A percentile compares a stretch with the other conserved stretches of the same genome.
Evolutionary conservation across 148 eudicot genomes (phyloP).

Genomic region (Camellia sinensis): DNA sequence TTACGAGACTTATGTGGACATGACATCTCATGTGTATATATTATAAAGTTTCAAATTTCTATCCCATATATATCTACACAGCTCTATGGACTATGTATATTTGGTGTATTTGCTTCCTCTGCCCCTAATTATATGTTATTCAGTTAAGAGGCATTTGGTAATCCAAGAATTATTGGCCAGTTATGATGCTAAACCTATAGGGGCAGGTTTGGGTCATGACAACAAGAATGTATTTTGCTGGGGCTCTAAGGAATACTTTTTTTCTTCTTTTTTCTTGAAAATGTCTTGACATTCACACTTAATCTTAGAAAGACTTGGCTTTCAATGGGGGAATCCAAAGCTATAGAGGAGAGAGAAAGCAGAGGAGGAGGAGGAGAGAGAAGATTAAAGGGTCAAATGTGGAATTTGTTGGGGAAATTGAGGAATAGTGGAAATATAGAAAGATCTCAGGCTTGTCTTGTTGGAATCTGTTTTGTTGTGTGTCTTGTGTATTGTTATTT

Average conservation of each 20-base stretch:
- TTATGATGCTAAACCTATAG: no score
- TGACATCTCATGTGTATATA: no score
- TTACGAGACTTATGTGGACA: no score
- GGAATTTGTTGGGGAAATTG: background rate
- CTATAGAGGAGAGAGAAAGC: constrained; percentile 17
- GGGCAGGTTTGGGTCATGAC: no score
- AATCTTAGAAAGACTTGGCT: constrained; percentile 39
- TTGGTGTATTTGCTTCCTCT: no score
- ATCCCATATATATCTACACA: no score
- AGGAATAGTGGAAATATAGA: background rate
- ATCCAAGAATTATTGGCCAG: no score
- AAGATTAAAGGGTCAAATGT: background rate
- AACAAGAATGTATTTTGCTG: constrained; percentile 28
- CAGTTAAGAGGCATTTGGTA: no score
- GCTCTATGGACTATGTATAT: no score
- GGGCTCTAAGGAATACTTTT: constrained; percentile 33
- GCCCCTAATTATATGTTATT: no score
- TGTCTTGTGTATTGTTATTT: background rate
- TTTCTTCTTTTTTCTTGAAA: constrained; percentile 3
- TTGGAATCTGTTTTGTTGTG: background rate
- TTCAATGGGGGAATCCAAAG: constrained; percentile 45
- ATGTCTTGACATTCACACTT: constrained; percentile 40
- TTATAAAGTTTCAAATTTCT: no score
- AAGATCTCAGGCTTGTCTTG: constrained; percentile 39
- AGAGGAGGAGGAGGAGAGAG: constrained; percentile 3